Evolutionary conservation across 106 monocot genomes (phyloP).

Genomic region (Dendrobium chrysotoxum): DNA sequence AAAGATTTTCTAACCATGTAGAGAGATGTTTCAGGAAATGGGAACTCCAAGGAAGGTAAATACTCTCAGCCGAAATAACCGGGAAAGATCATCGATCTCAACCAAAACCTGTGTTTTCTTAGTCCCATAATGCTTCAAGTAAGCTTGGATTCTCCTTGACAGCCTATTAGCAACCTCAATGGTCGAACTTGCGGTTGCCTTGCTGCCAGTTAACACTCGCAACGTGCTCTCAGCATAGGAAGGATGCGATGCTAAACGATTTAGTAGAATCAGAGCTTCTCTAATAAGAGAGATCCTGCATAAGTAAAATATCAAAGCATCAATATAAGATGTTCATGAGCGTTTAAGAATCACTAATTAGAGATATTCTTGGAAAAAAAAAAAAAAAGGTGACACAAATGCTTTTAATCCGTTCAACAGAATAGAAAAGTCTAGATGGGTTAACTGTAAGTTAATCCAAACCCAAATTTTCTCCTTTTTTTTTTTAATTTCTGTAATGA

Average conservation of each 20-base stretch:
- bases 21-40: background rate
- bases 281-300: slow-evolving; percentile 46
- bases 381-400: no score
- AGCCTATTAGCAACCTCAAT: slow-evolving; percentile 60
- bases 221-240: slow-evolving; percentile 45
- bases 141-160: slow-evolving; percentile 17
- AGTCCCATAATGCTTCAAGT: background rate
- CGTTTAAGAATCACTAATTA: no score
- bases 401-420: no score
- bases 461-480: no score
- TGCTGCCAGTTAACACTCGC: slow-evolving; percentile 45
- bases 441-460: no score
- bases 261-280: slow-evolving; percentile 79
- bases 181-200: slow-evolving; percentile 35
- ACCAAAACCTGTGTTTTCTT: slow-evolving; percentile 27
- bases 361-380: no score
- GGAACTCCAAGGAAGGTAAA: slow-evolving; percentile 37
- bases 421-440: no score
- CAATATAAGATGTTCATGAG: background rate
- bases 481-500: no score
- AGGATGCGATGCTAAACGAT: slow-evolving; percentile 66
- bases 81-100: slow-evolving; percentile 61
- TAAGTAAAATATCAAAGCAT: background rate
- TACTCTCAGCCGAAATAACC: slow-evolving; percentile 46
- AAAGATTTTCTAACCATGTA: background rate